Evolutionary conservation across 2,329 filamentous ascomycete genomes (phyloP).

Genomic region (Aplosporella prunicola): DNA sequence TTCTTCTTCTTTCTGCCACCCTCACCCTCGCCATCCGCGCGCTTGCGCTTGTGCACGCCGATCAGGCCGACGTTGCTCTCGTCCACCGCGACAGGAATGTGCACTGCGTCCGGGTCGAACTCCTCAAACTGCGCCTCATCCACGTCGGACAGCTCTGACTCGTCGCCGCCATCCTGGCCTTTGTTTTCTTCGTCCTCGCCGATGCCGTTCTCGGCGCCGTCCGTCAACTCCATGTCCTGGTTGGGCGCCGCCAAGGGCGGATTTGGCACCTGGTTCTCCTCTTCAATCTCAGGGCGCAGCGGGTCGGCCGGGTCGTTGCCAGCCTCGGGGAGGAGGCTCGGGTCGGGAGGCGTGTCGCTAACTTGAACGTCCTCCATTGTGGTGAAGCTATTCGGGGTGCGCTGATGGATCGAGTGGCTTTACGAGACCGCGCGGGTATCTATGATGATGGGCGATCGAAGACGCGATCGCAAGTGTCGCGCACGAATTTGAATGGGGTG

Average conservation of each 20-base stretch:
- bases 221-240: slow-evolving; percentile 37
- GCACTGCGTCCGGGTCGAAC: slow-evolving; percentile 52
- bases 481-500: background rate
- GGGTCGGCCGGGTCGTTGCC: slow-evolving; percentile 39
- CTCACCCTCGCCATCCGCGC: slow-evolving; percentile 49
- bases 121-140: slow-evolving; percentile 57
- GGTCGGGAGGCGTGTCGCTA: slow-evolving; percentile 27
- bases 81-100: slow-evolving; percentile 50
- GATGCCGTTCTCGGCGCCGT: slow-evolving; percentile 27
- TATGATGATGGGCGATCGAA: background rate
- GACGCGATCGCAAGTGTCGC: too few relatives aligned
- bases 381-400: background rate
- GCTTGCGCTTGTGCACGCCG: slow-evolving; percentile 55
- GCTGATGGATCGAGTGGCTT: too few relatives aligned
- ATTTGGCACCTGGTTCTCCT: slow-evolving; percentile 38
- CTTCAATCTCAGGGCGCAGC: slow-evolving; percentile 38
- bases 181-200: slow-evolving; percentile 29
- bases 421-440: background rate
- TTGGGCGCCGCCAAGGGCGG: slow-evolving; percentile 34
- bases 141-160: slow-evolving; percentile 54
- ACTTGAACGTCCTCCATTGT: slow-evolving; percentile 21
- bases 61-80: slow-evolving; percentile 52
- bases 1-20: slow-evolving; percentile 58
- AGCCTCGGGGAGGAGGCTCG: slow-evolving; percentile 36
- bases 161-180: slow-evolving; percentile 45